These are phyloP conservation scores for Epichloe sylvatica DNA, from an alignment of 2,329 filamentous ascomycete genomes.

Conservation along the genomic window DNA sequence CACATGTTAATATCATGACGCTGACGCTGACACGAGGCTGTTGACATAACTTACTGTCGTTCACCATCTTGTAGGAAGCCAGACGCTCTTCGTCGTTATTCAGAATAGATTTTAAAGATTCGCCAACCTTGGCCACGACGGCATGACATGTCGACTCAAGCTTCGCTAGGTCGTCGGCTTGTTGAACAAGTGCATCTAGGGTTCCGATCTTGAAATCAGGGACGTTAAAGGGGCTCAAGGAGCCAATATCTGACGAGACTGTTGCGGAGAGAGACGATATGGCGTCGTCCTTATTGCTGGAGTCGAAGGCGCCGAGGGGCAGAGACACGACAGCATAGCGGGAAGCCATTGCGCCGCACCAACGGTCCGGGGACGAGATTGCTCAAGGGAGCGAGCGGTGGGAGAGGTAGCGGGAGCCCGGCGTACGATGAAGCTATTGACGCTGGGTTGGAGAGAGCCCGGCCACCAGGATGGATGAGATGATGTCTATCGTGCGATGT, in stretches of 20 bases:
- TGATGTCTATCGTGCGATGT: neutral
- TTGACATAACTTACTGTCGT: constrained; percentile 56
- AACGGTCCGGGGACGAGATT: neutral
- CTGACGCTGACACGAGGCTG: constrained; percentile 3
- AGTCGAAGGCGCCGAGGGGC: constrained; percentile 73
- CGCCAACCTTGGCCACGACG: constrained; percentile 77
- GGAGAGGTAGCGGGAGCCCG: neutral
- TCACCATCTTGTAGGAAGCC: constrained; percentile 79
- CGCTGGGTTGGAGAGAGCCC: neutral
- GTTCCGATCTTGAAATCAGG: constrained; percentile 98
- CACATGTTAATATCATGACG: neutral
- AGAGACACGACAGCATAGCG: constrained; percentile 85
- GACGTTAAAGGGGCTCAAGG: constrained; percentile 63
- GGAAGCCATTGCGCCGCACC: constrained; percentile 26
- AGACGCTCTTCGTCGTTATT: constrained; percentile 75
- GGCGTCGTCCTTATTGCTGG: constrained; percentile 67
- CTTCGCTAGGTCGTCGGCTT: constrained; percentile 89
- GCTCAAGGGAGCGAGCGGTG: neutral
- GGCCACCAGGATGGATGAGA: neutral
- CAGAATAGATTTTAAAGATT: constrained; percentile 69
- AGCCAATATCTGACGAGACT: constrained; percentile 60
- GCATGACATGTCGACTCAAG: constrained; percentile 65
- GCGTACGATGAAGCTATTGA: neutral
- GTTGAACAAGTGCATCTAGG: constrained; percentile 84
- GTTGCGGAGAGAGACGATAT: constrained; percentile 60